Base-by-base conservation (phyloP, 176 grass and related monocot genomes). In the Triticum monococcum region DNA sequence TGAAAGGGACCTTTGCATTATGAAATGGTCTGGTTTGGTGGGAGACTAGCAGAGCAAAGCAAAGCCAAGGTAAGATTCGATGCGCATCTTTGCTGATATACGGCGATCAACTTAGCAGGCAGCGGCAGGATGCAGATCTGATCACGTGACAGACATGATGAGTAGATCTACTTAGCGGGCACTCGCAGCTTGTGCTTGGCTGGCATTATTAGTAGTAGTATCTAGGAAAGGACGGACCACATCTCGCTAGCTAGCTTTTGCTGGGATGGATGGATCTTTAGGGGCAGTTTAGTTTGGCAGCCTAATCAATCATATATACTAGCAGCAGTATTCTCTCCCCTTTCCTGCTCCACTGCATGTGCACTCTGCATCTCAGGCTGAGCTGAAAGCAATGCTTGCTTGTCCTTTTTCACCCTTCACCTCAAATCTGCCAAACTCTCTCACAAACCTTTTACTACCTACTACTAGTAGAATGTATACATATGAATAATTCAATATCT, bases 331-430 rank as follows among this genome's bases (percentile, higher is more conserved):
- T 43, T 43, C 41, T 43, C 41, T 9, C 41, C 41, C 25, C 20
- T 48, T 23, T 56, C 43, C 46, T 78, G 13, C 83, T 26, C 22
- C 83, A 68, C 23, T 4, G 13, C 73, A 85, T 77, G 62, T 85
- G 83, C 62, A 59, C 74, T 56, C 62, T 85, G 83, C 43, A 85
- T 76, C 45, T 54, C 72, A 75, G 72, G 62, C 62, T 48, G 62
- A 54, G 45, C 45, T 48, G 62, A 81, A 66, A 32, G 61, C 73
- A 76, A 76, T 32, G 73, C 31, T 76, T 76, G 45, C 48, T 26
- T 74, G 71, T 26, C 4, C 73, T 76, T 76, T 16, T 76, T 76
- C 13, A 32, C 13, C 48, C 18, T 76, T 76, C 26, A 75, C 45
- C 72, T 76, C 43, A 75, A 75, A 20, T 75, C 72, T 75, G 72